Conservation (phyloP, 768 basidiomycete species). For the Pleurotus pulmonarius region DNA sequence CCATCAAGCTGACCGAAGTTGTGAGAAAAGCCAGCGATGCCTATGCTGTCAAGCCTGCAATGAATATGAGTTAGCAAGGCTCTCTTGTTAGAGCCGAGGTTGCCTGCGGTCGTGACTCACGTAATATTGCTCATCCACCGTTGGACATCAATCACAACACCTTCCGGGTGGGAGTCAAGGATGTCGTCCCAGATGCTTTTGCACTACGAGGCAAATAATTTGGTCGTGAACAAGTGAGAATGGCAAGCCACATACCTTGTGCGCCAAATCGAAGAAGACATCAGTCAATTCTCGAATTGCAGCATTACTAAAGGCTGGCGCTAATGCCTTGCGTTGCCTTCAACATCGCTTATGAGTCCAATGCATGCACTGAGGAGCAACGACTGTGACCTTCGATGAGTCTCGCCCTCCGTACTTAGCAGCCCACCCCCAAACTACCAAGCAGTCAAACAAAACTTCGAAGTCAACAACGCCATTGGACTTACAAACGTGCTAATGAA, state of each 20-base stretch:
- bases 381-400: constrained; percentile 35
- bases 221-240: not conserved
- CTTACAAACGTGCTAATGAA: constrained; percentile 37
- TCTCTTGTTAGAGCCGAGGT: no score
- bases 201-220: constrained; percentile 19
- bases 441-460: not conserved
- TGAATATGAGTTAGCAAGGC: not conserved
- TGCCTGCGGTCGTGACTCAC: constrained; percentile 17
- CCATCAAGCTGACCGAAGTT: constrained; percentile 53
- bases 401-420: constrained; percentile 39
- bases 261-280: constrained; percentile 48
- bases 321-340: constrained; percentile 47
- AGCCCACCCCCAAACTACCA: constrained; percentile 35
- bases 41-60: constrained; percentile 49
- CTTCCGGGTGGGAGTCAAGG: constrained; percentile 21
- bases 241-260: constrained; percentile 32
- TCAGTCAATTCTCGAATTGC: constrained; percentile 41
- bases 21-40: constrained; percentile 57
- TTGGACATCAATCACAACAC: constrained; percentile 43
- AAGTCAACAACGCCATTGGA: not conserved
- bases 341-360: no score
- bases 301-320: constrained; percentile 50
- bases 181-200: constrained; percentile 25
- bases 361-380: not conserved
- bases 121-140: constrained; percentile 46